Percentiles rank a stretch among this genome's conserved stretches.
phyloP scores from a whole-genome alignment of 2,329 filamentous ascomycete genomes.

The Ceratocystis variospora region DNA sequence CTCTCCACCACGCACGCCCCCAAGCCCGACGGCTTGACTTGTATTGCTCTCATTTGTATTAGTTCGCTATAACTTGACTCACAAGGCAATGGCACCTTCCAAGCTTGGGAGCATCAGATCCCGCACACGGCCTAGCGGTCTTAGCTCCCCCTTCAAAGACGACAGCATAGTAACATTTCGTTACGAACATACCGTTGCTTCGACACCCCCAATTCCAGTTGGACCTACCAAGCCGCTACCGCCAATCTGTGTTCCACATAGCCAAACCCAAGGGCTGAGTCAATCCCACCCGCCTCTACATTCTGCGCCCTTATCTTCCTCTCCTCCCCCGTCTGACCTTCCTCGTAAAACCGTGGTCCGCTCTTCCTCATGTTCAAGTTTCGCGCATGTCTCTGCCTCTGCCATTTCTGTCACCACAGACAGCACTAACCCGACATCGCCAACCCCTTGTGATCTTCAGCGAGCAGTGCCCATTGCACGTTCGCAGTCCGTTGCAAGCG shows the following conservation, averaged over 20 bases:
- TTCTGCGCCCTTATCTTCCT: conserved; percentile 2
- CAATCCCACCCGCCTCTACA: background rate
- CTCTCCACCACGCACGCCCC: background rate
- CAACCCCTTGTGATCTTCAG: background rate
- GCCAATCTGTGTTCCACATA: conserved; percentile 16
- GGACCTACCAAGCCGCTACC: conserved; percentile 22
- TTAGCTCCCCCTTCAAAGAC: conserved; percentile 35
- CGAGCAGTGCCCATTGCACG: background rate
- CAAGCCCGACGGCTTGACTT: background rate
- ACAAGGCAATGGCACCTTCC: conserved; percentile 6
- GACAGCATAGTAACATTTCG: conserved; percentile 39
- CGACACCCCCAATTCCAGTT: conserved; percentile 40
- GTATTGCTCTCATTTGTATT: too few relatives aligned
- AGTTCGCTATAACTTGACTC: too few relatives aligned
- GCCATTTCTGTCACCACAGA: too few relatives aligned
- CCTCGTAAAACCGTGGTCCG: background rate
- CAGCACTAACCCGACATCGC: background rate
- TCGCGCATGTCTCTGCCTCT: background rate
- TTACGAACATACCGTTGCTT: conserved; percentile 47
- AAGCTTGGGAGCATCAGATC: conserved; percentile 32
- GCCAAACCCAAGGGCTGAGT: background rate
- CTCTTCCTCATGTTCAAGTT: background rate
- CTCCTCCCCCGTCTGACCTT: background rate
- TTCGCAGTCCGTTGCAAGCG: background rate
- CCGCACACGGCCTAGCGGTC: conserved; percentile 25